phyloP scores from a whole-genome alignment of 441 rosid species.

The Erodium texanum region DNA sequence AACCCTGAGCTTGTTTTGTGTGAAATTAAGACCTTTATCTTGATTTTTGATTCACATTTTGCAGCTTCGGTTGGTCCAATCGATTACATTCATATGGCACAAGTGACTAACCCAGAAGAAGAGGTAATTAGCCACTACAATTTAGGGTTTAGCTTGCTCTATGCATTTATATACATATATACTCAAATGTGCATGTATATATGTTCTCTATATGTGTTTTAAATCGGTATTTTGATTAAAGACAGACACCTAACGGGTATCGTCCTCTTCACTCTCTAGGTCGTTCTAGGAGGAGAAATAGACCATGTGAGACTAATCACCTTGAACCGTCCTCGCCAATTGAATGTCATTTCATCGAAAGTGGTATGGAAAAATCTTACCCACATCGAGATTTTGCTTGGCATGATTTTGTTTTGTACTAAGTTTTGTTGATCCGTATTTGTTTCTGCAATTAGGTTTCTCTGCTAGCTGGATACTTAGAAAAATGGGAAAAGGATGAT shows the following conservation, averaged over 20 bases:
- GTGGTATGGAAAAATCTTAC: constrained; percentile 36
- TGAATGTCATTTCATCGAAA: constrained; percentile 71
- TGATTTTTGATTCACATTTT: background rate
- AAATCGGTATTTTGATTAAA: background rate
- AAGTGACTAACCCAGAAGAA: background rate
- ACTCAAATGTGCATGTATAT: too few species aligned
- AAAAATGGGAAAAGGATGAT: constrained; percentile 73
- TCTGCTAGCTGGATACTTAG: constrained; percentile 56
- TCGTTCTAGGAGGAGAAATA: constrained; percentile 59
- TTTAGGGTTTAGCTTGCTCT: background rate
- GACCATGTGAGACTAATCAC: constrained; percentile 47
- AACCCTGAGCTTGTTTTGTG: background rate
- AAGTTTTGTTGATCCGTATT: background rate
- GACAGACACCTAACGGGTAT: constrained; percentile 4
- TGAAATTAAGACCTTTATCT: background rate
- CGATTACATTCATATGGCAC: background rate
- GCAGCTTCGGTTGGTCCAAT: background rate
- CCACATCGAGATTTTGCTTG: background rate
- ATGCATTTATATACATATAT: too few species aligned
- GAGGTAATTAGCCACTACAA: background rate
- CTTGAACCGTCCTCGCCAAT: constrained; percentile 74
- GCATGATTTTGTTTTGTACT: background rate
- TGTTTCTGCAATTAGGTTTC: constrained; percentile 41
- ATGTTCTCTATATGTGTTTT: background rate
- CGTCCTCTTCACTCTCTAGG: constrained; percentile 31